Evolutionary conservation across 2,329 filamentous ascomycete genomes (phyloP).

Genomic region (Arthrobotrys iridis): DNA sequence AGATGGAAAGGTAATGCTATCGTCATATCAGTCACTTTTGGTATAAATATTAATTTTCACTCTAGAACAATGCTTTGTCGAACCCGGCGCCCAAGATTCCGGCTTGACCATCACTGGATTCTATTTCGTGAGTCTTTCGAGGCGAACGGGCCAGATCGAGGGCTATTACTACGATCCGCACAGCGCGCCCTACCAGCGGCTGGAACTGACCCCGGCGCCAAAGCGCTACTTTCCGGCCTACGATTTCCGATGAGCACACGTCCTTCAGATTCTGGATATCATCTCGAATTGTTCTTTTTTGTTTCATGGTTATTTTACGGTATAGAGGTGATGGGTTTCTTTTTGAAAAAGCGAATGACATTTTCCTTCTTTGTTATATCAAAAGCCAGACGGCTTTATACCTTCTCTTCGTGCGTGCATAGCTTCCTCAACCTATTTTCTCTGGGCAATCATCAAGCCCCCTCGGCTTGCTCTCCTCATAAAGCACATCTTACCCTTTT

Average conservation of each 20-base stretch:
- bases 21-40: too few species aligned
- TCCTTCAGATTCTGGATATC: not conserved
- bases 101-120: slow-evolving; percentile 68
- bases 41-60: not conserved
- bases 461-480: too few species aligned
- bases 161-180: slow-evolving; percentile 69
- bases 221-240: slow-evolving; percentile 58
- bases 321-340: too few species aligned
- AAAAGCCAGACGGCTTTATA: too few species aligned
- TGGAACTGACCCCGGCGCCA: slow-evolving; percentile 62
- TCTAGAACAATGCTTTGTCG: slow-evolving; percentile 59
- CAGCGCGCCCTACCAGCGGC: slow-evolving; percentile 67
- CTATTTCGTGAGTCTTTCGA: slow-evolving; percentile 66
- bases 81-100: slow-evolving; percentile 60
- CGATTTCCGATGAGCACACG: slow-evolving; percentile 55
- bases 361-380: too few species aligned
- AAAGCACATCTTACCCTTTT: too few species aligned
- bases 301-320: not conserved
- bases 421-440: too few species aligned
- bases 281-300: not conserved
- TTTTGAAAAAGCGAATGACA: too few species aligned
- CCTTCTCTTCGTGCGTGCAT: too few species aligned
- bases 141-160: slow-evolving; percentile 64
- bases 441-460: too few species aligned
- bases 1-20: slow-evolving; percentile 65